These are phyloP conservation scores for Peterozyma xylosa DNA, from an alignment of 805 yeast species.

Conservation along the genomic window DNA sequence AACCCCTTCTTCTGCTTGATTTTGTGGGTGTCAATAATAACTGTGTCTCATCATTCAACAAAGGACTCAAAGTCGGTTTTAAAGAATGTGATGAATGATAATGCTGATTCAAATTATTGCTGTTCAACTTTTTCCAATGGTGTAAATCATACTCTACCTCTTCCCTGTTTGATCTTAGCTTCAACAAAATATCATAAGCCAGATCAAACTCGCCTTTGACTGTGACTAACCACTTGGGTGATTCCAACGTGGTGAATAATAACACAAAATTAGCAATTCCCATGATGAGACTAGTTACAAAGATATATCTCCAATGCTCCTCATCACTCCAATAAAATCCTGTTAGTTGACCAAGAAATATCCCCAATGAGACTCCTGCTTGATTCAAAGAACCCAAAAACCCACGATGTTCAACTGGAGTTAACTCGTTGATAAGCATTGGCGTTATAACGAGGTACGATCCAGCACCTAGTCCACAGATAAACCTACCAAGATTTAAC, in stretches of 20 bases:
- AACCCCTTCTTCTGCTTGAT: slow-evolving; percentile 21
- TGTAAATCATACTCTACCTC: slow-evolving; percentile 7
- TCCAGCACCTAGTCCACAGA: slow-evolving; percentile 32
- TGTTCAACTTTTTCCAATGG: slow-evolving; percentile 7
- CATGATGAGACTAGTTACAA: slow-evolving; percentile 18
- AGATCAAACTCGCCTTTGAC: slow-evolving; percentile 19
- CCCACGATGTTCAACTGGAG: slow-evolving; percentile 33
- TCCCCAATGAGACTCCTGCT: slow-evolving; percentile 29
- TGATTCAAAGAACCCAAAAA: slow-evolving; percentile 31
- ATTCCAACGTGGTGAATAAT: slow-evolving; percentile 28
- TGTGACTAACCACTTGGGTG: slow-evolving; percentile 35
- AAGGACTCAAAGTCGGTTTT: background rate
- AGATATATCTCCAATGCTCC: slow-evolving; percentile 29
- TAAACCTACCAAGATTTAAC: slow-evolving; percentile 25
- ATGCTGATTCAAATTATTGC: background rate
- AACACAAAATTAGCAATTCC: slow-evolving; percentile 22
- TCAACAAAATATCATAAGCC: slow-evolving; percentile 22
- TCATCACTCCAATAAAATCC: slow-evolving; percentile 27
- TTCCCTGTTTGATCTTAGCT: slow-evolving; percentile 1
- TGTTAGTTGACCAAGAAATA: slow-evolving; percentile 26
- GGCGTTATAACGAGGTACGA: slow-evolving; percentile 32
- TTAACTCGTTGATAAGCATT: slow-evolving; percentile 29
- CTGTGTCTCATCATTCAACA: slow-evolving; percentile 1
- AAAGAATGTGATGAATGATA: background rate
- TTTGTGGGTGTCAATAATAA: slow-evolving; percentile 5